Percentiles rank a stretch among this genome's conserved stretches.
Conservation (phyloP, 2,329 filamentous ascomycete species). For the Penicillium sumatraense region DNA sequence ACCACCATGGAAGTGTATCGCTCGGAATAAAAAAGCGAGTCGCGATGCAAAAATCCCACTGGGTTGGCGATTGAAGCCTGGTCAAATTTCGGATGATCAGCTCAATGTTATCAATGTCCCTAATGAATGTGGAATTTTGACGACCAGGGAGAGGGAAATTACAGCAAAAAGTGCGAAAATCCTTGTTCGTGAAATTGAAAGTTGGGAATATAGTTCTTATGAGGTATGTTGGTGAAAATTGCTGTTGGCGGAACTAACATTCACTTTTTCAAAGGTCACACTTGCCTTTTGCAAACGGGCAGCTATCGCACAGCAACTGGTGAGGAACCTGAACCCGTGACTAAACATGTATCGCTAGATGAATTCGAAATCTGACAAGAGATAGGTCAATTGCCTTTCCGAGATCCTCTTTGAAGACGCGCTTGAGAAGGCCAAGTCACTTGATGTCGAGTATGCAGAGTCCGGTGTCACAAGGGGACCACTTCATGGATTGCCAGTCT, state of each 20-base stretch:
- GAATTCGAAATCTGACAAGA: background rate
- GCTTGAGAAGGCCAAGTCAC: conserved; percentile 18
- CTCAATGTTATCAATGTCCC: conserved; percentile 11
- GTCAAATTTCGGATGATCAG: conserved; percentile 1
- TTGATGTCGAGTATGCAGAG: conserved; percentile 24
- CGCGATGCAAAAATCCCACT: background rate
- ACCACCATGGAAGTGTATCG: background rate
- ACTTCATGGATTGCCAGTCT: conserved; percentile 57
- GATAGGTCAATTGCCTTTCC: conserved; percentile 23
- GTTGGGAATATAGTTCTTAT: background rate
- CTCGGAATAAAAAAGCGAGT: background rate
- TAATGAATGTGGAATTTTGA: background rate
- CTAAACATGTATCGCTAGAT: background rate
- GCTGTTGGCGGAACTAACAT: background rate
- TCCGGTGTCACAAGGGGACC: conserved; percentile 48
- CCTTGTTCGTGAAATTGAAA: background rate
- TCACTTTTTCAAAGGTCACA: background rate
- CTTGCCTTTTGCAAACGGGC: conserved; percentile 54
- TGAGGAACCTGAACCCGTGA: background rate
- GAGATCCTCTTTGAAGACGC: conserved; percentile 31
- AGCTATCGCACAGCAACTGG: conserved; percentile 33
- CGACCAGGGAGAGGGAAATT: background rate
- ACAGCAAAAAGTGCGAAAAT: background rate
- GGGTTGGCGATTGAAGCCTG: conserved; percentile 1
- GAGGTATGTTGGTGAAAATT: background rate